Percentiles rank a stretch among this genome's conserved stretches.
Evolutionary conservation across 768 basidiomycete species (phyloP).

Genomic region (Trametes cinnabarina): DNA sequence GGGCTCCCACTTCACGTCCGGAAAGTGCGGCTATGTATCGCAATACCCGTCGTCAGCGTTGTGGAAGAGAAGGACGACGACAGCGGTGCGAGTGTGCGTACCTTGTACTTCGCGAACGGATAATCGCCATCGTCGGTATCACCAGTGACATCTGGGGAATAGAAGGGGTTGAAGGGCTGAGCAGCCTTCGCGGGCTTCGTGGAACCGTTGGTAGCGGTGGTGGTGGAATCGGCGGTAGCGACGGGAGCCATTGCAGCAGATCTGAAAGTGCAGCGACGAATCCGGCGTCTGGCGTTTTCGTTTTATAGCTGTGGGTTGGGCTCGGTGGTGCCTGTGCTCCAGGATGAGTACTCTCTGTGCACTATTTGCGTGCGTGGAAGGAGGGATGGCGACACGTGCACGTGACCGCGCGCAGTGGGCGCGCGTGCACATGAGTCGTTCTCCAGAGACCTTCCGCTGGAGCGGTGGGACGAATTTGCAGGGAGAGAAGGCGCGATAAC

Average conservation of each 20-base stretch:
- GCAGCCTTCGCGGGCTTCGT: slow-evolving; percentile 27
- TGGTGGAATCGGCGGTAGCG: slow-evolving; percentile 38
- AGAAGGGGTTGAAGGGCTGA: slow-evolving; percentile 59
- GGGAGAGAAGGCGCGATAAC: slow-evolving; percentile 4
- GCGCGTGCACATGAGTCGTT: neutral
- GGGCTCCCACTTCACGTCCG: slow-evolving; percentile 62
- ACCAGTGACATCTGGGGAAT: slow-evolving; percentile 54
- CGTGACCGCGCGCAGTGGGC: slow-evolving; percentile 23
- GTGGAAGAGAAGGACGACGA: neutral
- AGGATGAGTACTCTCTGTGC: slow-evolving; percentile 2
- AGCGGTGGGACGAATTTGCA: neutral
- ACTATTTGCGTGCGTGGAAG: slow-evolving; percentile 26
- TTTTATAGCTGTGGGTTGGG: slow-evolving; percentile 11
- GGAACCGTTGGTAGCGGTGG: slow-evolving; percentile 18
- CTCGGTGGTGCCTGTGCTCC: neutral
- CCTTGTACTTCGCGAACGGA: slow-evolving; percentile 58
- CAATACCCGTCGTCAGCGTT: neutral
- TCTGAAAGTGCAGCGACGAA: neutral
- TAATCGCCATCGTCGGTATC: slow-evolving; percentile 52
- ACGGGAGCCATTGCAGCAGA: slow-evolving; percentile 47
- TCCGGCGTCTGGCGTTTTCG: neutral
- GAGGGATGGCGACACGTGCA: slow-evolving; percentile 30
- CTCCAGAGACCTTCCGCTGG: slow-evolving; percentile 1
- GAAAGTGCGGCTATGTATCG: slow-evolving; percentile 55
- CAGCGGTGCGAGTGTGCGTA: slow-evolving; percentile 24